Evolutionary conservation across 805 yeast genomes (phyloP), one percentile per base, ranked within the genome.

Genomic region (Teunomyces cretensis): DNA sequence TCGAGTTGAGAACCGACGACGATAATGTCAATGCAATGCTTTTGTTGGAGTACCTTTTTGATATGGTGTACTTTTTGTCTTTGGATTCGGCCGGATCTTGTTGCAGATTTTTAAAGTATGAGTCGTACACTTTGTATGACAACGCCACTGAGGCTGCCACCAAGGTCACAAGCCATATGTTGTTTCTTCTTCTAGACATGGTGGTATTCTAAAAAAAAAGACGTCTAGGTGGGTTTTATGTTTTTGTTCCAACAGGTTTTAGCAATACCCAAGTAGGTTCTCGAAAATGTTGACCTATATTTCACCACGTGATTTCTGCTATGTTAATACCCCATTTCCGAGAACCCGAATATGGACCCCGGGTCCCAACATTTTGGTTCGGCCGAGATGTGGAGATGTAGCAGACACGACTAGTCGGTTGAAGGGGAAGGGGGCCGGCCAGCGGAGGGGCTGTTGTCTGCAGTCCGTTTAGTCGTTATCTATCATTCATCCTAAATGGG

Each of bases 11-110:
- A n/a, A 72, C 67, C 24, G 72, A 64, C 42, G 70, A 70, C 38
- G 72, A 69, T 36, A 72, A 62, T 7, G 76, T 72, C 50, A 72
- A 59, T 5, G 73, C 75, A 28, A 72, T 67, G 15, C 66, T 56
- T 48, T 69, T 68, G 44, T 57, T 57, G 22, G 62, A 54, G 48
- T 64, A 67, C 31, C 46, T 35, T 27, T 47, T 51, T 19, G 55
- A 44, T 9, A 51, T 32, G 19, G 32, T 36, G 19, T 42, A 35
- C 8, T 24, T 14, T 22, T 27, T 44, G 19, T 44, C 33, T 36
- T 28, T 38, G 8, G 15, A 16, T 22, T 44, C 44, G n/a, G 42
- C 16, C 30, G 33, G 22, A 26, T 9, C 32, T 6, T 17, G 32
- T 17, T 45, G 42, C 27, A 27, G 36, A 13, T 33, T 28, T 8